phyloP scores from a whole-genome alignment of 2,329 filamentous ascomycete species.

The Penicillium rolfsii region DNA sequence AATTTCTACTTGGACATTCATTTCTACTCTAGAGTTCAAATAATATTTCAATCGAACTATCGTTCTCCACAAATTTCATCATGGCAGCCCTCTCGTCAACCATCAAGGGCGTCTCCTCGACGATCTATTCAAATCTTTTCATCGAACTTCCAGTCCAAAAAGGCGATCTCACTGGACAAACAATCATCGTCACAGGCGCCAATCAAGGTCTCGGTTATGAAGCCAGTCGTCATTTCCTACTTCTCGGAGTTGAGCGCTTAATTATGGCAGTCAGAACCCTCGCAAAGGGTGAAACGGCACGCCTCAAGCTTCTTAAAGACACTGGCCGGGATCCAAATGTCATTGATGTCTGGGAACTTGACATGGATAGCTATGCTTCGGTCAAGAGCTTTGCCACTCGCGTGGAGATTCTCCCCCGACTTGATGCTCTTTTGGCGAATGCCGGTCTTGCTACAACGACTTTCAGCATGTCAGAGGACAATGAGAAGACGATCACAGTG shows the following conservation, averaged over 20 bases:
- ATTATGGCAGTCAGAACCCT: constrained; percentile 18
- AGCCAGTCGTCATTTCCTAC: constrained; percentile 13
- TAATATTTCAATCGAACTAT: not conserved
- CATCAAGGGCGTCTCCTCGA: not conserved
- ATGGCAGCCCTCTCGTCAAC: not conserved
- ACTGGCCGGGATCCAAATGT: constrained; percentile 8
- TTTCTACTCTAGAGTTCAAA: not conserved
- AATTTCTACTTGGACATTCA: no score
- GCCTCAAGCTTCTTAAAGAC: constrained; percentile 7
- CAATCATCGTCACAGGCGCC: constrained; percentile 56
- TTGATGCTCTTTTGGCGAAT: constrained; percentile 42
- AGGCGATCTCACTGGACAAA: constrained; percentile 13
- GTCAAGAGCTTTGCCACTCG: constrained; percentile 38
- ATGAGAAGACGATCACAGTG: constrained; percentile 18
- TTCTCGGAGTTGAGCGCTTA: constrained; percentile 8
- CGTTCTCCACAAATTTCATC: not conserved
- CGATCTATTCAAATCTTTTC: constrained; percentile 13
- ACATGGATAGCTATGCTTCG: constrained; percentile 37
- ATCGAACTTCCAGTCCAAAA: constrained; percentile 18
- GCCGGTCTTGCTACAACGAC: constrained; percentile 51
- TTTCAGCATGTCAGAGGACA: constrained; percentile 36
- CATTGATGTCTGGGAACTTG: constrained; percentile 37
- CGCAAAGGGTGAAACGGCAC: constrained; percentile 13
- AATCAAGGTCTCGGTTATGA: constrained; percentile 17
- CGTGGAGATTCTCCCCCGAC: constrained; percentile 30